Evolutionary conservation across 192 early-diverging fungal species (phyloP).

Genomic region (Umbelopsis isabellina): DNA sequence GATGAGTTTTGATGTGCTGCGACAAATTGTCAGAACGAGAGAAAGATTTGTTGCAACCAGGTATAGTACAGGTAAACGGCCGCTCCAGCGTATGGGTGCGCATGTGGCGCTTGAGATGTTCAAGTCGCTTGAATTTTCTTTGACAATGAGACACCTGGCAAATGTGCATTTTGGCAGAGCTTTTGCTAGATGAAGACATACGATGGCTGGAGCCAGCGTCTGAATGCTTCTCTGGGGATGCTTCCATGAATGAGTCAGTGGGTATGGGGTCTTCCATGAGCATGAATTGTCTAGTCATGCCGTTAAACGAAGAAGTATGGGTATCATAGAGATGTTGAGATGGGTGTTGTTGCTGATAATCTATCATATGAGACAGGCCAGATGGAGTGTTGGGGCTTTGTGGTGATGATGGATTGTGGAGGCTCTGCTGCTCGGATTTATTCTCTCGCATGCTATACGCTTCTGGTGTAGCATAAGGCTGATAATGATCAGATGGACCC

Average conservation of each 20-base stretch:
- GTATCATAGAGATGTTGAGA: slow-evolving; percentile 16
- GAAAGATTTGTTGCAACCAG: slow-evolving; percentile 62
- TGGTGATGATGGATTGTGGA: slow-evolving; percentile 8
- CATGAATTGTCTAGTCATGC: slow-evolving; percentile 12
- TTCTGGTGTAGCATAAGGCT: slow-evolving; percentile 3
- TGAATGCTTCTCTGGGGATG: neutral
- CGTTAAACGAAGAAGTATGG: neutral
- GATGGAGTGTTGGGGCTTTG: slow-evolving; percentile 17
- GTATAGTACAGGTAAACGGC: slow-evolving; percentile 60
- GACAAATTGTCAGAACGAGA: slow-evolving; percentile 66
- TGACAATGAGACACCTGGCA: slow-evolving; percentile 43
- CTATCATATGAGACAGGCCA: slow-evolving; percentile 5
- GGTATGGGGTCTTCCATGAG: slow-evolving; percentile 15
- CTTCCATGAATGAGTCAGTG: neutral
- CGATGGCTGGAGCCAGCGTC: neutral
- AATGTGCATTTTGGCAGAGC: slow-evolving; percentile 25
- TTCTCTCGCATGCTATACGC: slow-evolving; percentile 1
- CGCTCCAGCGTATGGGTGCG: slow-evolving; percentile 68
- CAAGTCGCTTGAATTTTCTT: slow-evolving; percentile 73
- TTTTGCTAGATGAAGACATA: slow-evolving; percentile 5
- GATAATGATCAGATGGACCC: neutral
- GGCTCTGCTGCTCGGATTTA: slow-evolving; percentile 1
- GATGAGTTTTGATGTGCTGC: slow-evolving; percentile 57
- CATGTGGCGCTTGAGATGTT: slow-evolving; percentile 81
- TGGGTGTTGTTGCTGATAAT: slow-evolving; percentile 11